Percentiles rank a stretch among this genome's conserved stretches.
Conservation (phyloP, 805 yeast genomes). For the Jamesozyma jinghongensis region DNA sequence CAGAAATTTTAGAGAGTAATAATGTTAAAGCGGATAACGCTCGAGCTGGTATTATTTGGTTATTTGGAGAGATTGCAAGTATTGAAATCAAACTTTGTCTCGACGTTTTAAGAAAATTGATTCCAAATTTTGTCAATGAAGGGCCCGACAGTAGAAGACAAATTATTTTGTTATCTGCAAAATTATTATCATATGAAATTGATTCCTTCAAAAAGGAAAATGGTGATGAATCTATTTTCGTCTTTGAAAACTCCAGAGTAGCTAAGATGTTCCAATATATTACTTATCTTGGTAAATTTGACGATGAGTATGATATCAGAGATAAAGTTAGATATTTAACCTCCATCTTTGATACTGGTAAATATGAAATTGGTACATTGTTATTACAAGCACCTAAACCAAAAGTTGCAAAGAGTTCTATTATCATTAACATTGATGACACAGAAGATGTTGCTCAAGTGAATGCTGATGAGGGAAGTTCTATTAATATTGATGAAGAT, state of each 20-base stretch:
- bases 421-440: neutral
- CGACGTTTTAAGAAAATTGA: constrained; percentile 57
- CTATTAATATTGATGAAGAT: constrained; percentile 5
- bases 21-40: constrained; percentile 39
- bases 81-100: constrained; percentile 50
- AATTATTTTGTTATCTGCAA: constrained; percentile 63
- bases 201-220: constrained; percentile 26
- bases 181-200: constrained; percentile 50
- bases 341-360: constrained; percentile 45
- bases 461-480: neutral
- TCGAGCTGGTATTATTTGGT: constrained; percentile 79
- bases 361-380: constrained; percentile 55
- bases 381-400: constrained; percentile 74
- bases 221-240: constrained; percentile 21
- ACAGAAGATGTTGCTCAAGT: neutral
- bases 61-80: constrained; percentile 70
- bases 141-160: constrained; percentile 56
- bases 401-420: neutral
- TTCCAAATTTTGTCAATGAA: constrained; percentile 47
- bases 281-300: constrained; percentile 61
- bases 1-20: constrained; percentile 26
- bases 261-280: constrained; percentile 51
- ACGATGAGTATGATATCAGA: constrained; percentile 64
- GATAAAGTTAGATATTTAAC: constrained; percentile 74
- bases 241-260: constrained; percentile 29